phyloP scores from a whole-genome alignment of 192 early-diverging fungal species.

The Allomyces javanicus region DNA sequence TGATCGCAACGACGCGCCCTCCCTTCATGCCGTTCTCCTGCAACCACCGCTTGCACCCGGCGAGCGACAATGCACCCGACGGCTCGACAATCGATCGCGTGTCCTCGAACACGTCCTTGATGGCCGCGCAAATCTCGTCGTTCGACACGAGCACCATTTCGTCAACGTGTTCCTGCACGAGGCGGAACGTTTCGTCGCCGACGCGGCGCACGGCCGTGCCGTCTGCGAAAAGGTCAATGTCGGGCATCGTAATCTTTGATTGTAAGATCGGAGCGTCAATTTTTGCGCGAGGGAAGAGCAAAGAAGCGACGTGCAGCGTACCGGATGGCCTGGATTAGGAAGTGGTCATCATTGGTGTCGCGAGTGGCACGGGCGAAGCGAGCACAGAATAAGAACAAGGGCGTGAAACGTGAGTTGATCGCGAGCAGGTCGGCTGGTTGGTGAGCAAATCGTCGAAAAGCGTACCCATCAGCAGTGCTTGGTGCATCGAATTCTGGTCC shows the following conservation, averaged over 20 bases:
- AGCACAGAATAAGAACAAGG: no score
- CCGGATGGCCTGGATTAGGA: no score
- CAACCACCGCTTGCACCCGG: constrained; percentile 73
- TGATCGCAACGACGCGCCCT: constrained; percentile 50
- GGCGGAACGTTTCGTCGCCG: constrained; percentile 68
- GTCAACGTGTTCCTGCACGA: constrained; percentile 62
- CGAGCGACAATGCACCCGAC: constrained; percentile 75
- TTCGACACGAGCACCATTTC: constrained; percentile 78
- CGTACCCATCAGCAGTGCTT: constrained; percentile 42
- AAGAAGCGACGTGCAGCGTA: no score
- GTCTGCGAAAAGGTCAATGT: constrained; percentile 92
- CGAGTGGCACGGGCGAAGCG: no score
- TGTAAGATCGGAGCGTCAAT: not conserved
- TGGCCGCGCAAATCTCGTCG: constrained; percentile 89
- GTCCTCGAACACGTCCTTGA: constrained; percentile 68
- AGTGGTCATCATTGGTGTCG: no score
- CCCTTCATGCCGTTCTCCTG: constrained; percentile 22
- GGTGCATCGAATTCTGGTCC: constrained; percentile 77
- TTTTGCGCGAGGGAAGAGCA: no score
- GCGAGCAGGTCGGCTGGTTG: no score
- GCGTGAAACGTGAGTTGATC: no score
- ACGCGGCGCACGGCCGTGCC: constrained; percentile 87
- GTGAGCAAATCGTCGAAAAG: constrained; percentile 15
- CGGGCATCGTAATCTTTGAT: constrained; percentile 20
- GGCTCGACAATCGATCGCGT: constrained; percentile 89